Conservation (phyloP, 192 early-diverging fungal genomes). For the Mortierella alpina region DNA sequence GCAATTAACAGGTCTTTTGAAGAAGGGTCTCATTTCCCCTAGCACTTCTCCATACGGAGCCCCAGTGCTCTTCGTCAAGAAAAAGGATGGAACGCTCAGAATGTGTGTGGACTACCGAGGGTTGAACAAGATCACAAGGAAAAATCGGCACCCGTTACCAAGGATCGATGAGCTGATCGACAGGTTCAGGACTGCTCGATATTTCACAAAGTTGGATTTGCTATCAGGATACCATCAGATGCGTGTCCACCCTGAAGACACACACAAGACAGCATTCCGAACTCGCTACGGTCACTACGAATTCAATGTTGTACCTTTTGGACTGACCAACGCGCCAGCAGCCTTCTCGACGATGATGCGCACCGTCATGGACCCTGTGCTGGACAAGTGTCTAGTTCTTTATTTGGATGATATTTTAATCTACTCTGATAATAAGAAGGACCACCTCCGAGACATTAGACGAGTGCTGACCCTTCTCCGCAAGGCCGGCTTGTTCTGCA, state of each 20-base stretch:
- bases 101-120: conserved; percentile 61
- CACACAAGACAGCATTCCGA: conserved; percentile 39
- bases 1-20: too few relatives aligned
- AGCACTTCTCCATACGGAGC: too few relatives aligned
- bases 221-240: conserved; percentile 57
- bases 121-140: conserved; percentile 60
- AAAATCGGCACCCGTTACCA: conserved; percentile 61
- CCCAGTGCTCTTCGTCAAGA: too few relatives aligned
- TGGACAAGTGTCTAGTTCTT: conserved; percentile 26
- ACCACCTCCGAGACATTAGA: conserved; percentile 34
- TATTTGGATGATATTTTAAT: conserved; percentile 57
- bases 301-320: conserved; percentile 71
- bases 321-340: conserved; percentile 69
- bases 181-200: conserved; percentile 6
- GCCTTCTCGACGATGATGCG: conserved; percentile 63
- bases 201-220: conserved; percentile 61
- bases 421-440: conserved; percentile 27
- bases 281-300: conserved; percentile 55
- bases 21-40: too few relatives aligned
- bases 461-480: conserved; percentile 22
- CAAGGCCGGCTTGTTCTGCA: conserved; percentile 16
- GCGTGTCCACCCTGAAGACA: conserved; percentile 35
- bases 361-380: conserved; percentile 30
- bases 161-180: conserved; percentile 62
- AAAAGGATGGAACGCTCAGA: neutral